These are phyloP conservation scores for Trichoderma pleuroti DNA, from an alignment of 2,329 filamentous ascomycete genomes.

Conservation along the genomic window DNA sequence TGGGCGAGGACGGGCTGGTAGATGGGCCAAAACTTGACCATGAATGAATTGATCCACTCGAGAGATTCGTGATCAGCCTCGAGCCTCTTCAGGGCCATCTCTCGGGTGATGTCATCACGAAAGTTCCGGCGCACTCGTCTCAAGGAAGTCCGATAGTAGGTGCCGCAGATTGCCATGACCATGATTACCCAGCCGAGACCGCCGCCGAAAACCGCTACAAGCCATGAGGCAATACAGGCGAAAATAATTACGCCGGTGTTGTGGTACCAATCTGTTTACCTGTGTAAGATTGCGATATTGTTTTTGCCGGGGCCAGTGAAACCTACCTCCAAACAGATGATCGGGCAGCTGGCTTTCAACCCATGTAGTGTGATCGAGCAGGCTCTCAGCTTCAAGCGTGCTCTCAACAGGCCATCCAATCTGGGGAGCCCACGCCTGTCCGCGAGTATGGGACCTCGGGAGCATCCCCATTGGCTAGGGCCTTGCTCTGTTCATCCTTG, in stretches of 20 bases:
- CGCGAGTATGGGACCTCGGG: constrained; percentile 44
- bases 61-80: constrained; percentile 90
- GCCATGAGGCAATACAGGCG: constrained; percentile 85
- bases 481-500: constrained; percentile 47
- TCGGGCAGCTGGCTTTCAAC: constrained; percentile 82
- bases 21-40: constrained; percentile 99
- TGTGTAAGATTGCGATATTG: not conserved
- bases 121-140: constrained; percentile 93
- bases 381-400: constrained; percentile 57
- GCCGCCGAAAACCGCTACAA: constrained; percentile 83
- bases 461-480: constrained; percentile 48
- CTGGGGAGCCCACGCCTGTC: constrained; percentile 84
- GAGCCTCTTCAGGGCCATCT: constrained; percentile 79
- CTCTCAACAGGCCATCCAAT: constrained; percentile 69
- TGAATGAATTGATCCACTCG: constrained; percentile 98
- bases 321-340: constrained; percentile 79
- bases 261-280: constrained; percentile 85
- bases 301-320: not conserved
- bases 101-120: constrained; percentile 86
- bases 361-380: constrained; percentile 85
- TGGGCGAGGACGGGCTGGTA: constrained; percentile 91
- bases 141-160: constrained; percentile 94
- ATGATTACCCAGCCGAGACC: constrained; percentile 91
- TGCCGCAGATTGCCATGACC: constrained; percentile 86
- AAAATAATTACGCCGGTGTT: constrained; percentile 94